Conservation (phyloP, 2,329 filamentous ascomycete genomes). For the Didymosphaeria variabile region DNA sequence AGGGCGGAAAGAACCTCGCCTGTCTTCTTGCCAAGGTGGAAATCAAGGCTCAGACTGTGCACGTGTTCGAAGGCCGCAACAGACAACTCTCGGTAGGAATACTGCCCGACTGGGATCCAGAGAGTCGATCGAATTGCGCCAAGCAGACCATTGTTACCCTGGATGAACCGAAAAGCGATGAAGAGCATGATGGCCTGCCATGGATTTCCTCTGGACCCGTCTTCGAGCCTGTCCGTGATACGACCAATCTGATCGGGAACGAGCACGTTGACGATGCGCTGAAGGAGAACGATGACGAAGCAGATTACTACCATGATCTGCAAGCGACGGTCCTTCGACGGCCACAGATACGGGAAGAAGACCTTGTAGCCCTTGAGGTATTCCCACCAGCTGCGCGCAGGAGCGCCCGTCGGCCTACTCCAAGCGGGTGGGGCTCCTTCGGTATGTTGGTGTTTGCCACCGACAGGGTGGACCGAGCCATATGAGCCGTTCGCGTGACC, state of each 20-base stretch:
- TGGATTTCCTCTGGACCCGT: slow-evolving; percentile 63
- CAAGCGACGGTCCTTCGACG: slow-evolving; percentile 77
- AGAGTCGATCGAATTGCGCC: slow-evolving; percentile 83
- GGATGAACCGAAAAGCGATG: slow-evolving; percentile 80
- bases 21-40: slow-evolving; percentile 95
- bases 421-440: slow-evolving; percentile 78
- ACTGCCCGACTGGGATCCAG: slow-evolving; percentile 97
- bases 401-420: slow-evolving; percentile 86
- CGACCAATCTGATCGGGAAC: slow-evolving; percentile 83
- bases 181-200: slow-evolving; percentile 80
- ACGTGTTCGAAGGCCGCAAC: slow-evolving; percentile 98
- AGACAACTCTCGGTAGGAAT: slow-evolving; percentile 92
- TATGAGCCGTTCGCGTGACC: slow-evolving; percentile 64
- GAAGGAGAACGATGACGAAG: slow-evolving; percentile 79
- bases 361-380: slow-evolving; percentile 91
- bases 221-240: slow-evolving; percentile 79
- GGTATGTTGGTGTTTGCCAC: slow-evolving; percentile 56
- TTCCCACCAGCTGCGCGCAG: slow-evolving; percentile 93
- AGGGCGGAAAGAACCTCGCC: slow-evolving; percentile 95
- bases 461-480: slow-evolving; percentile 56
- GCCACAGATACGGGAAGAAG: slow-evolving; percentile 98
- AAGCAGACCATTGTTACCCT: slow-evolving; percentile 87
- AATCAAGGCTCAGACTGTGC: slow-evolving; percentile 92
- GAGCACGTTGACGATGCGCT: slow-evolving; percentile 84
- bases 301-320: slow-evolving; percentile 84